Evolutionary conservation across 1,284 basidiomycete species (phyloP), one percentile per base, ranked within the genome.

Genomic region (Leccinum laetum): DNA sequence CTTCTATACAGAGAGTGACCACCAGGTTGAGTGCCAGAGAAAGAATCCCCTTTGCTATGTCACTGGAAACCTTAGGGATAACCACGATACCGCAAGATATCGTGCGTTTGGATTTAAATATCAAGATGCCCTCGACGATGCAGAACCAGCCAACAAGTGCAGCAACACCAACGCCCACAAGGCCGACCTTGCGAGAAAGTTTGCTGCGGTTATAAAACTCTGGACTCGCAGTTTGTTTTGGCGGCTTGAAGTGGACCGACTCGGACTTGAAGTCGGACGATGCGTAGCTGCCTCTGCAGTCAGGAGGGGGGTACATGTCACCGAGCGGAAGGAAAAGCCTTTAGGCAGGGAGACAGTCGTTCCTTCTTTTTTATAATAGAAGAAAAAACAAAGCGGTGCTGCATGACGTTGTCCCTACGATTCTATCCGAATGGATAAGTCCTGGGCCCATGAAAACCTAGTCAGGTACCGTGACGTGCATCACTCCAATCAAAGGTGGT

Each of bases 171-270:
- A 75, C 65, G 11, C 75, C 75, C 21, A 70, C 61, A 58, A 75
- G 69, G 65, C 69, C 67, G 14, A 74, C 35, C 49, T 24, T 64
- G 62, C 74, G 72, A 37, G 73, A 70, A 10, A 71, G 61, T 13
- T 71, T 64, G 63, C 76, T 75, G 35, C 73, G 69, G 53, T 77
- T 72, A 52, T 77, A 75, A 26, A 74, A 75, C 14, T 76, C 72
- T 61, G 72, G 69, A 5, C 72, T 67, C 5, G 73, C 64, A 4
- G 71, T 71, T 26, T 71, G 72, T 57, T 61, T 74, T 32, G 58
- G 65, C 41, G 52, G 65, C 61, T 69, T 68, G 62, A 73, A 71
- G 53, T 65, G 9, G 35, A 73, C 61, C n/a, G 71, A 68, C 59
- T 74, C 74, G 5, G 70, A 74, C 29, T 32, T 32, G 29, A 10